Base-by-base conservation (phyloP, 2,329 filamentous ascomycete genomes). In the Sporothrix inflata region DNA sequence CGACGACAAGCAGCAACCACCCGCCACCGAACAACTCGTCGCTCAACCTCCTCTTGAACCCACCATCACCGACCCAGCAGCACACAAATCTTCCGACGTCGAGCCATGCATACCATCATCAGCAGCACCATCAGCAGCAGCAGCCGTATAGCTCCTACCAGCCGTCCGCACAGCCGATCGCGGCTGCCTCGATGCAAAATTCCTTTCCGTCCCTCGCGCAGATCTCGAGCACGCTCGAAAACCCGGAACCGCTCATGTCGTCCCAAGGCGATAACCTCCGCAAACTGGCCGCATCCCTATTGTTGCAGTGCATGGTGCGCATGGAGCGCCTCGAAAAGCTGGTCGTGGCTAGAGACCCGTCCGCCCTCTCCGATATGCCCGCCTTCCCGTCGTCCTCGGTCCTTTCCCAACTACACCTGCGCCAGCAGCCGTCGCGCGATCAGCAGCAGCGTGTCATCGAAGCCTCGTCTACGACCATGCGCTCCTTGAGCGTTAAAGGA, bases 241-340 rank as follows among this genome's bases (percentile, higher is more conserved):
- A 51, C 21, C 61, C 71, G 24, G 63, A 71, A 47, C 65, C 72
- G 11, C 57, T 72, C 42, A 70, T 74, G 63, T 74, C 73, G 11
- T 70, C 74, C 51, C 77, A 77, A 68, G 80, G 79, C 19, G 81
- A 74, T 51, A 73, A 76, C 21, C 73, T 76, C 21, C 74, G 73
- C 12, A 73, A 74, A 68, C 72, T 73, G 14, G 73, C 72, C 2
- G 72, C 74, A 0, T 61, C 71, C 2, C 61, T 79, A n/a, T 75
- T 87, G 8, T 84, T 88, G 70, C 85, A 88, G 60, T 81, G 88
- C 47, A 80, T 83, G 1, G 75, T 81, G 67, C 82, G 87, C 34
- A 83, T 89, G 77, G 86, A 88, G 71, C 83, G 85, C 9, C 79
- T 89, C n/a, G 87, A 89, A 75, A 85, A 82, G 73, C 81, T 85